Percentiles rank a stretch among this genome's conserved stretches.
These are phyloP conservation scores for Prunus dulcis DNA, from an alignment of 306 rosid species.

Conservation along the genomic window DNA sequence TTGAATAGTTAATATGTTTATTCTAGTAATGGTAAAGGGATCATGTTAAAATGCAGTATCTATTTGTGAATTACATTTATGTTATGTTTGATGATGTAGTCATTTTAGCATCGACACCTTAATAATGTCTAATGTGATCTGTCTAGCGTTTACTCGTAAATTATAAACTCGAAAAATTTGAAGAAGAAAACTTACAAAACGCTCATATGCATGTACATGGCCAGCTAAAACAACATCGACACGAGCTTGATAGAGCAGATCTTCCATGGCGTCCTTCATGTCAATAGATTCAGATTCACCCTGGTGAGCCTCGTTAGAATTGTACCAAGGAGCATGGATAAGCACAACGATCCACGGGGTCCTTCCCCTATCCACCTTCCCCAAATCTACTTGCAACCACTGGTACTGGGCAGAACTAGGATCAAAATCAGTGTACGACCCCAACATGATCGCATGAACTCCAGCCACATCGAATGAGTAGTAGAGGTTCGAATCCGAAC, in stretches of 20 bases:
- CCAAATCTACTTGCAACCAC: conserved; percentile 63
- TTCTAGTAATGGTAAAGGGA: too few species aligned
- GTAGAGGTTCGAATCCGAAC: conserved; percentile 72
- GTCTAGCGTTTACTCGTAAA: background rate
- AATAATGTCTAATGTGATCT: background rate
- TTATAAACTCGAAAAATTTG: too few species aligned
- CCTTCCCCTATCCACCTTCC: conserved; percentile 41
- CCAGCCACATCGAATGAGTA: conserved; percentile 77
- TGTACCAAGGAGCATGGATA: conserved; percentile 90
- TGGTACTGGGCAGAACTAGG: conserved; percentile 48
- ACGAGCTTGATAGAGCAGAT: conserved; percentile 52
- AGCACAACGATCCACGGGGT: conserved; percentile 71
- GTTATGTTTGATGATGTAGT: background rate
- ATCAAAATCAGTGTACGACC: conserved; percentile 65
- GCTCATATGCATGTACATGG: conserved; percentile 89
- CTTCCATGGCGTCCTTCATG: conserved; percentile 78
- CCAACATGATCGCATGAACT: conserved; percentile 81
- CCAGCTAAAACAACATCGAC: conserved; percentile 80
- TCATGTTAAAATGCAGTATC: too few species aligned
- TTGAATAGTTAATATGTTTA: too few species aligned
- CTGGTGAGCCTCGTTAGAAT: conserved; percentile 70
- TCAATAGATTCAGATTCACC: conserved; percentile 49
- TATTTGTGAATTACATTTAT: too few species aligned
- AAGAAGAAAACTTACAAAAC: conserved; percentile 56
- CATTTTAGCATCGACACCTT: background rate